Base-by-base conservation (phyloP, 208 protist species). In the Novymonas esmeraldas region DNA sequence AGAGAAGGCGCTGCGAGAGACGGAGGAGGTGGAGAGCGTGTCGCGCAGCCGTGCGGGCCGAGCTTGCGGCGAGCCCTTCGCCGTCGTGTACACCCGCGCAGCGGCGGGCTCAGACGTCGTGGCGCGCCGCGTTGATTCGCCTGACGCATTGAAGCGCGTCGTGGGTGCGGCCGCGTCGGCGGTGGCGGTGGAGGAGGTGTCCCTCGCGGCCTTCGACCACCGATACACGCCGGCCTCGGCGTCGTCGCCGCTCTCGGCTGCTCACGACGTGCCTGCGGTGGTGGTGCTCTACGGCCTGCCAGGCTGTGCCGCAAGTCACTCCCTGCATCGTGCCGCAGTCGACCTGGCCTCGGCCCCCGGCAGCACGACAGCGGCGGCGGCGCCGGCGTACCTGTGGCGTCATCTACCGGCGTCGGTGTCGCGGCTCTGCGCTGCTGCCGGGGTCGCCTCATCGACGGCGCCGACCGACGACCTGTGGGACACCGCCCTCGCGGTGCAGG, bases 211-310 rank as follows among this genome's bases (percentile, higher is more conserved):
- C 33, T 64, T 64, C n/a, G 58, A 64, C 22, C 58, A 64, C 58
- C 58, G 36, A 24, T 52, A 64, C 31, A 10, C 13, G 33, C n/a
- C n/a, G n/a, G n/a, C n/a, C n/a, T n/a, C n/a, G n/a, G n/a, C n/a
- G n/a, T 16, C 55, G 6, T 3, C 55, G 29, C 42, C 38, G 38
- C 20, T 22, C 11, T 31, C 55, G 10, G 7, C 34, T 31, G 24
- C 9, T 22, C 33, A n/a, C 10, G 44, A 48, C 9, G 78, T 70
- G 24, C 20, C 33, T 0, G 39, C 59, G 0, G 59, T 83, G 45
- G 70, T 90, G 0, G 58, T 90, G 4, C 42, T 93, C 29, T 93
- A 93, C 59, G 87, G 87, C 4, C 63, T 90, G 28, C 62, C 86
- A 28, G 87, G 80, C 6, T 83, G 82, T 9, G 26, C 66, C 24